Conservation (phyloP, 139 green algal genomes). For the Auxenochlorella protothecoides region DNA sequence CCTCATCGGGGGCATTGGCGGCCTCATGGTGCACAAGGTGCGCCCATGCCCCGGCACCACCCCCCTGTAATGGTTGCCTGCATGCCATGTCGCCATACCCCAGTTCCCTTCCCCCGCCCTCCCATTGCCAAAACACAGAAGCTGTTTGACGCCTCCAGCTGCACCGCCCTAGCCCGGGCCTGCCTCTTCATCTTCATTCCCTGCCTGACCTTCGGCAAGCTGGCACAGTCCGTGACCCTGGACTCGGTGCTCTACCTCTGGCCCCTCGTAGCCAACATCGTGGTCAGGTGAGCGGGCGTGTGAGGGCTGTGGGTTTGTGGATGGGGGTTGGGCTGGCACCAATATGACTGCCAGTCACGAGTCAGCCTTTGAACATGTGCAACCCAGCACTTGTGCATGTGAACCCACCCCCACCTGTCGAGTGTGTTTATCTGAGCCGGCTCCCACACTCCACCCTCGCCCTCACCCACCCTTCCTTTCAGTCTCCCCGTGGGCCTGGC, state of each 20-base stretch:
- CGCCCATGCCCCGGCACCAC: background rate
- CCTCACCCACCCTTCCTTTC: background rate
- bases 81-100: background rate
- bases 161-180: slow-evolving; percentile 1
- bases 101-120: background rate
- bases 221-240: slow-evolving; percentile 11
- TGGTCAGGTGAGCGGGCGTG: slow-evolving; percentile 4
- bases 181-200: slow-evolving; percentile 17
- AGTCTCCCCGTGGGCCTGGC: slow-evolving; percentile 4
- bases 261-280: slow-evolving; percentile 25
- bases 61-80: background rate
- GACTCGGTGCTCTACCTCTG: slow-evolving; percentile 15
- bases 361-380: background rate
- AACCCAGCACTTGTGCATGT: background rate
- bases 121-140: background rate
- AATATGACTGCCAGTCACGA: background rate
- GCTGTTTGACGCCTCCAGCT: background rate
- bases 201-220: slow-evolving; percentile 15
- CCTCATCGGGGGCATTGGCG: slow-evolving; percentile 11
- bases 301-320: background rate
- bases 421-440: background rate
- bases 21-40: slow-evolving; percentile 9
- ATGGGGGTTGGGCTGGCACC: background rate
- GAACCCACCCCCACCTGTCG: background rate
- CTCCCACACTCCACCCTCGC: background rate